Evolutionary conservation across 2,329 filamentous ascomycete species (phyloP).

Genomic region (Colletotrichum brevisporum): DNA sequence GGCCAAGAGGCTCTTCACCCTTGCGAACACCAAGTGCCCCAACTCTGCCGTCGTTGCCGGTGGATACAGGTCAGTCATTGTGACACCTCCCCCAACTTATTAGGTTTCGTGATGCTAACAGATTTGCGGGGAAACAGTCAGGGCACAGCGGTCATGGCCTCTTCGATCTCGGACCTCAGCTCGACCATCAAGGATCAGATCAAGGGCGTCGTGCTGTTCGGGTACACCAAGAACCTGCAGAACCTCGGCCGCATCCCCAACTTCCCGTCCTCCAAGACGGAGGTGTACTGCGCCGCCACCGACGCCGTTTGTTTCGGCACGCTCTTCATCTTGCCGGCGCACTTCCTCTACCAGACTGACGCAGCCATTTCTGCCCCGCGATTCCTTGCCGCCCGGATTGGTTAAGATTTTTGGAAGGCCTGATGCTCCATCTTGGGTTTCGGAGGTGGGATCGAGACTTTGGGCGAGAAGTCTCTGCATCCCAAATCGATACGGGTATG

Average conservation of each 20-base stretch:
- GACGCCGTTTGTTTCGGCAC: conserved; percentile 56
- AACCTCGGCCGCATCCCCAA: conserved; percentile 55
- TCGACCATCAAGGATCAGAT: conserved; percentile 50
- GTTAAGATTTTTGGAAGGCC: conserved; percentile 7
- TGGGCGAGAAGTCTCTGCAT: too few species aligned
- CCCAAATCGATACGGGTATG: too few species aligned
- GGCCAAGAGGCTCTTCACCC: conserved; percentile 55
- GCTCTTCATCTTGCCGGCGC: conserved; percentile 52
- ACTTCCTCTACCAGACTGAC: conserved; percentile 49
- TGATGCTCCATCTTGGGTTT: background rate
- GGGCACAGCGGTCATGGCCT: conserved; percentile 60
- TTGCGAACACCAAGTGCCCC: conserved; percentile 59
- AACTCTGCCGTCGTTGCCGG: conserved; percentile 58
- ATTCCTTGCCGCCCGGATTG: conserved; percentile 44
- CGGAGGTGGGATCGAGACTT: background rate
- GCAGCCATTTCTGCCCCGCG: conserved; percentile 43
- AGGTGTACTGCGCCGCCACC: conserved; percentile 54
- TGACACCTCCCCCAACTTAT: too few species aligned
- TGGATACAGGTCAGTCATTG: conserved; percentile 45
- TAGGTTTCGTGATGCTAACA: too few species aligned
- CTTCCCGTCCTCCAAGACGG: conserved; percentile 51
- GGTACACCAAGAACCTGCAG: conserved; percentile 60
- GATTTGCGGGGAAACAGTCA: conserved; percentile 45
- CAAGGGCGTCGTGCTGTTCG: conserved; percentile 54
- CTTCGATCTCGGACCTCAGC: conserved; percentile 53